Conservation (phyloP, 768 basidiomycete species). For the Trametes cubensis region DNA sequence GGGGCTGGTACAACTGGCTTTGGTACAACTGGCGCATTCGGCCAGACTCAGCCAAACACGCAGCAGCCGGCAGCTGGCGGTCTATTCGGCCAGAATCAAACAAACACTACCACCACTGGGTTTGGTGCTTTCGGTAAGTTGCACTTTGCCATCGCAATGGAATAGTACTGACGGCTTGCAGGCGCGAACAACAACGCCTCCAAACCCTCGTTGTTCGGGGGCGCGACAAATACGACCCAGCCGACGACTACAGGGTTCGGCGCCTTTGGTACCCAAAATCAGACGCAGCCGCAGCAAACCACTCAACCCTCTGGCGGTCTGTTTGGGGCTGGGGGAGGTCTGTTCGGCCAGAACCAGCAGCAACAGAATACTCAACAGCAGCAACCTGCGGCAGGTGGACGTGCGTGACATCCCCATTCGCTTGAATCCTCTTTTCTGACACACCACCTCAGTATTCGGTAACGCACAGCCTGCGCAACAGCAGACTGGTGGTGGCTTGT, state of each 20-base stretch:
- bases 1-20: conserved; percentile 25
- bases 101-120: conserved; percentile 32
- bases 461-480: conserved; percentile 23
- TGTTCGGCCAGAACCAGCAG: conserved; percentile 24
- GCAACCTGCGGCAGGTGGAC: conserved; percentile 25
- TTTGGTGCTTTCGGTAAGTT: conserved; percentile 42
- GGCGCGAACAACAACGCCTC: conserved; percentile 34
- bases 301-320: conserved; percentile 26
- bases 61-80: conserved; percentile 33
- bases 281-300: conserved; percentile 38
- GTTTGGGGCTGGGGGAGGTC: conserved; percentile 23
- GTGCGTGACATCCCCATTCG: conserved; percentile 16
- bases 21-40: conserved; percentile 38
- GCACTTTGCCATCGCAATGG: neutral
- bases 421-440: neutral
- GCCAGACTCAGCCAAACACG: conserved; percentile 33
- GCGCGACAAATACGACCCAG: conserved; percentile 10
- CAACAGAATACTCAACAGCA: conserved; percentile 23
- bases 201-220: conserved; percentile 55
- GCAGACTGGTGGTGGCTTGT: conserved; percentile 38
- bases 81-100: conserved; percentile 42
- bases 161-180: neutral
- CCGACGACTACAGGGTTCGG: conserved; percentile 35
- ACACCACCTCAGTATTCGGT: conserved; percentile 26
- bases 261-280: conserved; percentile 40